These are phyloP conservation scores for Fusarium burgessii DNA, from an alignment of 2,329 filamentous ascomycete species.

Conservation along the genomic window DNA sequence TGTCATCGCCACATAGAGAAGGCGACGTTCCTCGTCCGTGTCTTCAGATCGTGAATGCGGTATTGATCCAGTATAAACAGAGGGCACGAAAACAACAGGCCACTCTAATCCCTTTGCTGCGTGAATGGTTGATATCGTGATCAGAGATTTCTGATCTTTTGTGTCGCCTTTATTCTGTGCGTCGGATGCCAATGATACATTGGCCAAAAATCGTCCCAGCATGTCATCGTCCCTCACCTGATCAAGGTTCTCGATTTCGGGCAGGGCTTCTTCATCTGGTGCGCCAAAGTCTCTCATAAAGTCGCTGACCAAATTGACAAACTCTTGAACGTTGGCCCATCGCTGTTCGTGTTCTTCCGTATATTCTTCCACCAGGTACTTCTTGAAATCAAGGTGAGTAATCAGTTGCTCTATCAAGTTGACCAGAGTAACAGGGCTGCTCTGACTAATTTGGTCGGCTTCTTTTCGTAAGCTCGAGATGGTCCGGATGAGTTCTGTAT, in stretches of 20 bases:
- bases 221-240: slow-evolving; percentile 73
- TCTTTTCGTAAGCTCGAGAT: slow-evolving; percentile 51
- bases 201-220: slow-evolving; percentile 86
- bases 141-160: slow-evolving; percentile 68
- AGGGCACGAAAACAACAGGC: slow-evolving; percentile 94
- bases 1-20: slow-evolving; percentile 98
- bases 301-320: slow-evolving; percentile 83
- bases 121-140: slow-evolving; percentile 96
- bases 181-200: slow-evolving; percentile 87
- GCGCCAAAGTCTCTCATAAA: slow-evolving; percentile 63
- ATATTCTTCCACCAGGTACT: slow-evolving; percentile 78
- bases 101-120: slow-evolving; percentile 96
- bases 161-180: slow-evolving; percentile 73
- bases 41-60: slow-evolving; percentile 90
- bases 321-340: slow-evolving; percentile 91
- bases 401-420: slow-evolving; percentile 66
- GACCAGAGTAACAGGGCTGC: slow-evolving; percentile 54
- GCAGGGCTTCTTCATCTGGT: slow-evolving; percentile 66
- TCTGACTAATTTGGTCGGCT: slow-evolving; percentile 44
- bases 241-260: slow-evolving; percentile 77
- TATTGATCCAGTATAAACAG: slow-evolving; percentile 89
- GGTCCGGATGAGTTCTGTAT: slow-evolving; percentile 62
- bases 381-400: slow-evolving; percentile 76
- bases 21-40: slow-evolving; percentile 83
- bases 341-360: slow-evolving; percentile 80